Evolutionary conservation across 1,284 basidiomycete species (phyloP).

Genomic region (Porogramme epimiltina): DNA sequence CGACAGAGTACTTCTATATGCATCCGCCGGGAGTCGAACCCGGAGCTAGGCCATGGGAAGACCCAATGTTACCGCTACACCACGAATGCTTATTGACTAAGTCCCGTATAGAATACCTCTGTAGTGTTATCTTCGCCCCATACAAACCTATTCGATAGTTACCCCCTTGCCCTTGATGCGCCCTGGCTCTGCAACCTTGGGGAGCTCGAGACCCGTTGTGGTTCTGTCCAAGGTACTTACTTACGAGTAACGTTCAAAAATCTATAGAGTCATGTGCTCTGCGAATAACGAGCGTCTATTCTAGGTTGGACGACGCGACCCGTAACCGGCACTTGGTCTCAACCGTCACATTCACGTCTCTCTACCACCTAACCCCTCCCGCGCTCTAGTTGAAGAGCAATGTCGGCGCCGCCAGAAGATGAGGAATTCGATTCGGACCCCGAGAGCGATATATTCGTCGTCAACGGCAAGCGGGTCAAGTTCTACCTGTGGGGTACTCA

Average conservation of each 20-base stretch:
- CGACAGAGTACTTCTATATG: slow-evolving; percentile 10
- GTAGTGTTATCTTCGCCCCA: too few species aligned
- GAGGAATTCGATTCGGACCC: neutral
- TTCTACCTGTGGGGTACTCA: slow-evolving; percentile 18
- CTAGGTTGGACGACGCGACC: neutral
- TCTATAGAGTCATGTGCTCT: neutral
- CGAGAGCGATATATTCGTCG: slow-evolving; percentile 2
- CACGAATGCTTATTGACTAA: slow-evolving; percentile 25
- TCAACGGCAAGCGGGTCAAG: slow-evolving; percentile 6
- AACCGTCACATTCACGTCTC: neutral
- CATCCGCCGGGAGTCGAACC: slow-evolving; percentile 60
- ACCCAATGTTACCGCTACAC: slow-evolving; percentile 45
- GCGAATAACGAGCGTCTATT: neutral
- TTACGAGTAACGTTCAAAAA: too few species aligned
- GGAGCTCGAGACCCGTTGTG: too few species aligned
- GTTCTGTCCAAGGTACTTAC: too few species aligned
- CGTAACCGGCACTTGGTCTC: neutral
- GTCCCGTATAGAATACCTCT: neutral
- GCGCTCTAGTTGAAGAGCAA: neutral
- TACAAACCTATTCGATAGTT: too few species aligned
- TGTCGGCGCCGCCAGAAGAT: neutral
- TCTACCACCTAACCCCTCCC: neutral
- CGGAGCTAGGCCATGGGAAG: slow-evolving; percentile 55
- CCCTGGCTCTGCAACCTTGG: too few species aligned
- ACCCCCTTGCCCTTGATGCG: too few species aligned